A percentile compares a stretch with the other conserved stretches of the same genome.
Conservation (phyloP, 495 filamentous ascomycete genomes). For the Aspergillus kassunensis region DNA sequence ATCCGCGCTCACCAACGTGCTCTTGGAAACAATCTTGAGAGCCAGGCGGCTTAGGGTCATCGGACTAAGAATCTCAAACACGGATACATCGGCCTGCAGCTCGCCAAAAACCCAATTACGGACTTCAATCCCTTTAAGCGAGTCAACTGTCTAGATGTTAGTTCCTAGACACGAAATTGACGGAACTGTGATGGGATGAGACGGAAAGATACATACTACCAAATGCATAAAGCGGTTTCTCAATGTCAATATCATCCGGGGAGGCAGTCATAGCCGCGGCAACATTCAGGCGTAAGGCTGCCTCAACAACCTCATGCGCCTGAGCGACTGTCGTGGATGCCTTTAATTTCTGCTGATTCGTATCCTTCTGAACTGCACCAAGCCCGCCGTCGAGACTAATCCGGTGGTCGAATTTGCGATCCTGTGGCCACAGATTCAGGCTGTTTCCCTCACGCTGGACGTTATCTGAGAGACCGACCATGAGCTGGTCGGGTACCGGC, state of each 20-base stretch:
- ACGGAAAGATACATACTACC: background rate
- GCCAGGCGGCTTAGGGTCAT: conserved; percentile 1
- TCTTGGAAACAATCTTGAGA: conserved; percentile 5
- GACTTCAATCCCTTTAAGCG: conserved; percentile 52
- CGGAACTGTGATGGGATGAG: too few species aligned
- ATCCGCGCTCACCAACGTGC: background rate
- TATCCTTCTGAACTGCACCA: background rate
- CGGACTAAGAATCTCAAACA: conserved; percentile 40
- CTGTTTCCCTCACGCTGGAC: background rate
- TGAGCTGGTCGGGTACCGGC: background rate
- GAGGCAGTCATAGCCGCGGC: background rate
- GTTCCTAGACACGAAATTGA: conserved; percentile 20
- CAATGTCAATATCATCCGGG: background rate
- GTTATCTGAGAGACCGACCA: background rate
- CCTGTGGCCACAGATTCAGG: background rate
- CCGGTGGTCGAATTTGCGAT: background rate
- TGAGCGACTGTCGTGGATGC: background rate
- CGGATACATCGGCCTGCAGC: conserved; percentile 30
- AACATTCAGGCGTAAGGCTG: background rate
- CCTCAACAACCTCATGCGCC: background rate
- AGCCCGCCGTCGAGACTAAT: background rate
- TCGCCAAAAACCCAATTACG: conserved; percentile 47
- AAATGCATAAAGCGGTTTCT: background rate
- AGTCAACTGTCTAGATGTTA: conserved; percentile 43
- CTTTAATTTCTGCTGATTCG: background rate